Conservation (phyloP, 495 filamentous ascomycete species). For the Neurospora intermedia region DNA sequence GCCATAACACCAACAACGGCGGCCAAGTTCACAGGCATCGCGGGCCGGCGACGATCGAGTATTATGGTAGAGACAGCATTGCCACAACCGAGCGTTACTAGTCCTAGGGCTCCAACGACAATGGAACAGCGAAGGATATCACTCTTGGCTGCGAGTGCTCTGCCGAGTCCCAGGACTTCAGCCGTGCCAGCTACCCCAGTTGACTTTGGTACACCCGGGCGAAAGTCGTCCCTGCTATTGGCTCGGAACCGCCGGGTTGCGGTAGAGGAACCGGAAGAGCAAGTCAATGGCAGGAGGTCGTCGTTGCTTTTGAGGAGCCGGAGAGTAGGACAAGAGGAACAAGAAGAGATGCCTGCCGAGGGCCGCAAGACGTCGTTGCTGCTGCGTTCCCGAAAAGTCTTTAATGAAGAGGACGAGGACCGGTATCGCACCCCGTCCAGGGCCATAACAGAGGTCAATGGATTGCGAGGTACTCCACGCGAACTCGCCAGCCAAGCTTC, state of each 20-base stretch:
- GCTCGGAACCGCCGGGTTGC: constrained; percentile 31
- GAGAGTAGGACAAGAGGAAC: constrained; percentile 31
- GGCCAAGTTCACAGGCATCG: constrained; percentile 22
- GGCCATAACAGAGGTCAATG: constrained; percentile 46
- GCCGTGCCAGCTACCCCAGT: constrained; percentile 18
- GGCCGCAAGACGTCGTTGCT: constrained; percentile 32
- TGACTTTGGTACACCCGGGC: constrained; percentile 22
- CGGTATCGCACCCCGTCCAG: constrained; percentile 44
- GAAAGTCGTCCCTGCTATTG: constrained; percentile 37
- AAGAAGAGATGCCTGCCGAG: constrained; percentile 37
- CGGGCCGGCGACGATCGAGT: constrained; percentile 25
- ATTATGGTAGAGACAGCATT: constrained; percentile 20
- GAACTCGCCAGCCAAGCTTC: constrained; percentile 20
- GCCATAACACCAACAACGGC: constrained; percentile 24
- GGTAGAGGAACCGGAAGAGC: constrained; percentile 36
- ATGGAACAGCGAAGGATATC: constrained; percentile 63
- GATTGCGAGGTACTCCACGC: constrained; percentile 18
- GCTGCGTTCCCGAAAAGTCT: constrained; percentile 26
- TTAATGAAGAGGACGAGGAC: constrained; percentile 36
- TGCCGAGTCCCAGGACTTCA: constrained; percentile 29
- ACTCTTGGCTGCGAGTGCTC: constrained; percentile 38
- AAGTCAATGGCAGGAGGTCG: constrained; percentile 27
- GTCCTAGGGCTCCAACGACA: constrained; percentile 54
- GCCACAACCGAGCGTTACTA: constrained; percentile 25
- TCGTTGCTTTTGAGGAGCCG: constrained; percentile 34